These are phyloP conservation scores for Diaporthe sp. DNA, from an alignment of 2,329 filamentous ascomycete genomes.

Conservation along the genomic window DNA sequence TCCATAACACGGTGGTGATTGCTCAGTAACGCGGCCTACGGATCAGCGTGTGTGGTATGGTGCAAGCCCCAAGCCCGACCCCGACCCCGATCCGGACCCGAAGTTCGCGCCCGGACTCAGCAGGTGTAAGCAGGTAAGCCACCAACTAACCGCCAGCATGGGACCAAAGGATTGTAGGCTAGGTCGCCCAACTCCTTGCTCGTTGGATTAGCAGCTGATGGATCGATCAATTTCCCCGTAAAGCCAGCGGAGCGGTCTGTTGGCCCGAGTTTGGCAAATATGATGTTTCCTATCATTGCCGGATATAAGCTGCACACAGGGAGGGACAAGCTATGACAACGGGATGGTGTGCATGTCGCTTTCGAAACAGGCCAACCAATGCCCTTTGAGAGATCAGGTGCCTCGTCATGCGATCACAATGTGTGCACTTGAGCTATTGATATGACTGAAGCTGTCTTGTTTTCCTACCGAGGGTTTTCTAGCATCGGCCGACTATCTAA, in stretches of 20 bases:
- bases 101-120: not conserved
- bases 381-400: not conserved
- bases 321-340: not conserved
- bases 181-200: no score
- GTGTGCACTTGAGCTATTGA: not conserved
- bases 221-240: not conserved
- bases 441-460: conserved; percentile 5
- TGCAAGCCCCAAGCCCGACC: not conserved
- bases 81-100: conserved; percentile 11
- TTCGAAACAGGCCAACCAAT: not conserved
- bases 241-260: not conserved
- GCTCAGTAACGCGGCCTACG: not conserved
- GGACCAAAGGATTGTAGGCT: not conserved
- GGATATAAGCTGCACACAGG: not conserved
- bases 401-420: not conserved
- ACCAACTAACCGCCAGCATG: not conserved
- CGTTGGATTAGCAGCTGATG: not conserved
- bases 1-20: not conserved
- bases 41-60: no score
- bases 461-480: conserved; percentile 15
- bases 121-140: not conserved
- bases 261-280: not conserved
- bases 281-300: not conserved
- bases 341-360: not conserved
- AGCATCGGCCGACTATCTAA: conserved; percentile 33